Conservation (phyloP, 352 stramenopile genomes). For the Thalassiosira hispida region DNA sequence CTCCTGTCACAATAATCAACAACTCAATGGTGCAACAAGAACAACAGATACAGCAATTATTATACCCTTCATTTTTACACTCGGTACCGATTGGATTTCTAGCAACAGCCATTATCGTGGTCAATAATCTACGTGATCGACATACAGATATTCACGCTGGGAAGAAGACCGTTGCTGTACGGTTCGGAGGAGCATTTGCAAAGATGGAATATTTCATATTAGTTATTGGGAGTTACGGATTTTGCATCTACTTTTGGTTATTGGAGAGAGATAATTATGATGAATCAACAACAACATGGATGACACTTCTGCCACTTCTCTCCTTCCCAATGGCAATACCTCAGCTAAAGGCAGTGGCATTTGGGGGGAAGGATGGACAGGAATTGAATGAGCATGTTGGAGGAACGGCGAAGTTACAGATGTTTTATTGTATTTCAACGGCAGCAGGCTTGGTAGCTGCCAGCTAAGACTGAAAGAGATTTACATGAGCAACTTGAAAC, state of each 20-base stretch:
- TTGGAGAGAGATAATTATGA: background rate
- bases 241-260: constrained; percentile 41
- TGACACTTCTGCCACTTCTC: constrained; percentile 63
- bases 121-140: constrained; percentile 86
- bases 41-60: background rate
- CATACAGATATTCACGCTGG: constrained; percentile 75
- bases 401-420: constrained; percentile 76
- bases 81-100: constrained; percentile 73
- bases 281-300: constrained; percentile 27
- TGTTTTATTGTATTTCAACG: constrained; percentile 80
- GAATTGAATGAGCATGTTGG: constrained; percentile 81
- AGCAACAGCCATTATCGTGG: constrained; percentile 83
- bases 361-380: constrained; percentile 73
- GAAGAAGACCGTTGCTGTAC: constrained; percentile 80
- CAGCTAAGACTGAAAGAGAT: too few species aligned
- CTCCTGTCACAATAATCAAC: background rate
- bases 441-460: constrained; percentile 31
- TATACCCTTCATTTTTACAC: constrained; percentile 45
- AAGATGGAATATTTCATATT: constrained; percentile 68
- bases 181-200: constrained; percentile 78
- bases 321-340: constrained; percentile 64
- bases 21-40: background rate
- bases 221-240: constrained; percentile 60
- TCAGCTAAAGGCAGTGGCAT: constrained; percentile 65
- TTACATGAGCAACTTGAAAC: too few species aligned